Evolutionary conservation across 1,284 basidiomycete genomes (phyloP).

Genomic region (Acaromyces ingoldii): DNA sequence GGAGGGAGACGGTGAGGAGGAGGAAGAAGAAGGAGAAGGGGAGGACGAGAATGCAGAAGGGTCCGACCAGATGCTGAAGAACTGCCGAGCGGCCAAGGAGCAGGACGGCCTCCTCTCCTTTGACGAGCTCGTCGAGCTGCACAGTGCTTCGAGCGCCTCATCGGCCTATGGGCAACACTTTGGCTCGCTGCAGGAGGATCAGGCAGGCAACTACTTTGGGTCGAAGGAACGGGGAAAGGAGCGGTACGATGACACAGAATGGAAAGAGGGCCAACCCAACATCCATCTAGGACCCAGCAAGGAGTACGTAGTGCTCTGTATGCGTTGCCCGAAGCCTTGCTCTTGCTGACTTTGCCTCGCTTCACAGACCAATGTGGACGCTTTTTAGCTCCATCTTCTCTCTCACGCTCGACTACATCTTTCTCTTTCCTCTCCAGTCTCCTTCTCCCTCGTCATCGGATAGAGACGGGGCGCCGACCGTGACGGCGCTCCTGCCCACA

Average conservation of each 20-base stretch:
- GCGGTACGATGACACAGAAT: slow-evolving; percentile 33
- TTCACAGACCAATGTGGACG: slow-evolving; percentile 47
- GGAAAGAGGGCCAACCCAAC: slow-evolving; percentile 24
- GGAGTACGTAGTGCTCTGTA: slow-evolving; percentile 23
- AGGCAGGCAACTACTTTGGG: slow-evolving; percentile 30
- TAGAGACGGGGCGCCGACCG: slow-evolving; percentile 42
- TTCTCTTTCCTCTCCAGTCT: slow-evolving; percentile 54
- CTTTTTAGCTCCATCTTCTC: slow-evolving; percentile 44
- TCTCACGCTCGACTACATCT: slow-evolving; percentile 66
- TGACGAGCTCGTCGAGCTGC: slow-evolving; percentile 62
- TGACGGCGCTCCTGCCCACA: slow-evolving; percentile 65
- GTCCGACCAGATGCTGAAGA: slow-evolving; percentile 65
- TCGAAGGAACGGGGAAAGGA: slow-evolving; percentile 28
- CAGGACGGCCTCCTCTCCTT: slow-evolving; percentile 70
- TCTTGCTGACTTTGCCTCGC: too few relatives aligned
- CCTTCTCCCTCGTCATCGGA: neutral
- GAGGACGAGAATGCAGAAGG: slow-evolving; percentile 9
- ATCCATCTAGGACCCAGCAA: slow-evolving; percentile 28
- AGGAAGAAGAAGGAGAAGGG: slow-evolving; percentile 35
- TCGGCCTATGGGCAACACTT: neutral
- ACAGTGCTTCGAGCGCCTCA: slow-evolving; percentile 48
- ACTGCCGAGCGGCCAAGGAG: slow-evolving; percentile 62
- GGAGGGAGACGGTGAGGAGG: slow-evolving; percentile 54
- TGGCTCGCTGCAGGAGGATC: neutral
- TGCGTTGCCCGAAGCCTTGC: too few relatives aligned